These are phyloP conservation scores for Eucalyptus viminalis DNA, from an alignment of 345 rosid genomes.

Conservation along the genomic window DNA sequence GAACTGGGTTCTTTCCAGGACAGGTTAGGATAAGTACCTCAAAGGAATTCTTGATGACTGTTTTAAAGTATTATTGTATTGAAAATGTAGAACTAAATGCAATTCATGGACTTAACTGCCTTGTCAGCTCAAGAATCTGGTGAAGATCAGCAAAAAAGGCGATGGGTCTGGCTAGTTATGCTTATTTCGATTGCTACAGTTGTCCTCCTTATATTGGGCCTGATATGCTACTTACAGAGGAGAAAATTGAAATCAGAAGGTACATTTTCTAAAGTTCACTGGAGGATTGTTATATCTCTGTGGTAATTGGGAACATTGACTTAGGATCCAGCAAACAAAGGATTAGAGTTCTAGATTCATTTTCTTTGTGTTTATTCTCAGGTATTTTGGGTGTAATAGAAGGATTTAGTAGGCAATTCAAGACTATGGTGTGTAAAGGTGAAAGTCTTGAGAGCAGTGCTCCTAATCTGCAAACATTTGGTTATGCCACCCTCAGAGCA, in stretches of 20 bases:
- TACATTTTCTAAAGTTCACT: neutral
- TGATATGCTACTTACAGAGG: neutral
- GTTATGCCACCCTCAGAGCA: conserved; percentile 4
- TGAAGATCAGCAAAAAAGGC: neutral
- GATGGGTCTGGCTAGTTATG: neutral
- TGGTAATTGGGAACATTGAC: neutral
- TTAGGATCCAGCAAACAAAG: neutral
- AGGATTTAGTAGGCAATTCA: neutral
- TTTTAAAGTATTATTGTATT: neutral
- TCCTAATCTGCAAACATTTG: conserved; percentile 5
- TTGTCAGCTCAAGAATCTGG: conserved; percentile 10
- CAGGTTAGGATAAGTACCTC: neutral
- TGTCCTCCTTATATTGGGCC: neutral
- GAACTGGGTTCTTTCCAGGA: conserved; percentile 26
- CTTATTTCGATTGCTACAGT: conserved; percentile 3
- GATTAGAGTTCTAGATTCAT: neutral
- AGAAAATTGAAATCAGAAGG: conserved; percentile 8
- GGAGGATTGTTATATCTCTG: neutral
- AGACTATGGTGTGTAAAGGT: neutral
- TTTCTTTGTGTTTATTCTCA: neutral
- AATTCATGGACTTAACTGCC: neutral
- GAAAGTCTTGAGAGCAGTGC: neutral
- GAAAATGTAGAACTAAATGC: neutral
- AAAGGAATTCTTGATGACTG: neutral
- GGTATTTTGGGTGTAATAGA: neutral